Evolutionary conservation across 257 asterid species (phyloP).

Genomic region (Orobanche coerulescens): DNA sequence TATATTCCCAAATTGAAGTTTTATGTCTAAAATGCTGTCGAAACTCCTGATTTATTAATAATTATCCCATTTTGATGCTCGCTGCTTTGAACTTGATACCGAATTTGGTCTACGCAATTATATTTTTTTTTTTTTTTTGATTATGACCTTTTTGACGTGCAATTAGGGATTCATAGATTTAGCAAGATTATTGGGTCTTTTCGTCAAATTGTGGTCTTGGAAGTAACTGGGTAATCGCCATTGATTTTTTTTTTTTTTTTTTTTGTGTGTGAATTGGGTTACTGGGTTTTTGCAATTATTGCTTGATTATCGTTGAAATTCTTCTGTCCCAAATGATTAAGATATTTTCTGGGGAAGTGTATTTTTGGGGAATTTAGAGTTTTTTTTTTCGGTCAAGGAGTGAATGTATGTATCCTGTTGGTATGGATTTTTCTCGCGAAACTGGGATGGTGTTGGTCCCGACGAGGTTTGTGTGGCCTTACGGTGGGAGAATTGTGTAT

Average conservation of each 20-base stretch:
- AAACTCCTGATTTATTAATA: conserved; percentile 23
- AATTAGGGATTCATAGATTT: conserved; percentile 18
- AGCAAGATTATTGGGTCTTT: conserved; percentile 16
- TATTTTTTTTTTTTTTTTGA: not conserved
- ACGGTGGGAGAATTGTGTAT: conserved; percentile 77
- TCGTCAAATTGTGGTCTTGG: conserved; percentile 15
- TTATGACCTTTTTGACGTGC: not conserved
- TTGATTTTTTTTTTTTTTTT: conserved; percentile 10
- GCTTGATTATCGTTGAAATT: conserved; percentile 17
- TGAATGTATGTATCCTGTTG: conserved; percentile 33
- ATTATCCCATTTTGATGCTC: conserved; percentile 22
- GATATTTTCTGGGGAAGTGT: conserved; percentile 15
- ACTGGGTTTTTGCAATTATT: conserved; percentile 20
- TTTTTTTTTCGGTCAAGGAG: conserved; percentile 24
- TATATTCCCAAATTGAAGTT: conserved; percentile 20
- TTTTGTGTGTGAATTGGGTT: conserved; percentile 16
- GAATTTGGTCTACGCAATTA: too few relatives aligned
- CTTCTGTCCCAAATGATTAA: conserved; percentile 28
- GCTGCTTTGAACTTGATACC: conserved; percentile 15
- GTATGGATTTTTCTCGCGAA: conserved; percentile 39
- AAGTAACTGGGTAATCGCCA: conserved; percentile 17
- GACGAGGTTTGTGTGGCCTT: conserved; percentile 73
- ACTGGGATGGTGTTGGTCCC: conserved; percentile 56
- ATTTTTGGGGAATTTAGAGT: conserved; percentile 18
- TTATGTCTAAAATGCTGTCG: conserved; percentile 16